Percentiles rank a stretch among this genome's conserved stretches.
Conservation (phyloP, 75 land plant genomes). For the Sequoia sempervirens region DNA sequence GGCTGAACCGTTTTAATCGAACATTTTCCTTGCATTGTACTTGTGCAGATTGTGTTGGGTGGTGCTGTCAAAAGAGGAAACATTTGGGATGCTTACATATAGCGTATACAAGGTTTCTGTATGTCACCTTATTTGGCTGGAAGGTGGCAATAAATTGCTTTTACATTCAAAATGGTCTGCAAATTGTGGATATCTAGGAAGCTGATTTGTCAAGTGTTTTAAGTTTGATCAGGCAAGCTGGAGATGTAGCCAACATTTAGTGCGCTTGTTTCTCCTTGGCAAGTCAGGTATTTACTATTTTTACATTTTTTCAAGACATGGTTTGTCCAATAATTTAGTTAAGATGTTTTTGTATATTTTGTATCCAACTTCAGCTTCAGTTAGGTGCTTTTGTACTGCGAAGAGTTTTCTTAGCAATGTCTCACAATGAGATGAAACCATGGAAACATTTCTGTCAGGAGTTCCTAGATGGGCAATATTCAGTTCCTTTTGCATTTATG, state of each 20-base stretch:
- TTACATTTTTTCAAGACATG: neutral
- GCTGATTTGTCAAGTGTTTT: neutral
- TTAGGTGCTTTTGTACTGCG: neutral
- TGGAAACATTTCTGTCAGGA: neutral
- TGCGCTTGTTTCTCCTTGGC: neutral
- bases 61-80: neutral
- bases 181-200: neutral
- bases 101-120: neutral
- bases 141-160: neutral
- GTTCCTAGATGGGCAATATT: neutral
- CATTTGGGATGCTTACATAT: neutral
- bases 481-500: neutral
- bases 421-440: neutral
- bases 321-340: neutral
- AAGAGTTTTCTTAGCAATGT: neutral
- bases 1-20: neutral
- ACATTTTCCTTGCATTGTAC: neutral
- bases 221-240: neutral
- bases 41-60: neutral
- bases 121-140: neutral
- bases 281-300: neutral
- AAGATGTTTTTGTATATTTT: neutral
- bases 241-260: neutral
- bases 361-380: neutral
- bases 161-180: neutral